A percentile compares a stretch with the other conserved stretches of the same genome.
Conservation (phyloP, 148 eudicot genomes). For the Diospyros kaki region DNA sequence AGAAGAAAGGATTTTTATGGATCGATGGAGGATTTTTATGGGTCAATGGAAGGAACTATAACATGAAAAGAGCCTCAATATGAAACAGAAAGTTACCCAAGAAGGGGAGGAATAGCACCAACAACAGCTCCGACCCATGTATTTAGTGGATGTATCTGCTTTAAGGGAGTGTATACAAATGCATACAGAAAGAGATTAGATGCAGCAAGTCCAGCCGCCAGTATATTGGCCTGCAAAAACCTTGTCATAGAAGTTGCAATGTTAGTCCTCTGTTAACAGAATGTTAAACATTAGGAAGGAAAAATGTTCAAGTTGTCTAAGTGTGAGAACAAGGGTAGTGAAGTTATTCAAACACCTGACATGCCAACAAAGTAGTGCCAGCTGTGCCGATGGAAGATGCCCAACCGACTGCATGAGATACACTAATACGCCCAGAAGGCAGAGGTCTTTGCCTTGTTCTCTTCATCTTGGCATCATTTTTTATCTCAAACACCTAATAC, state of each 20-base stretch:
- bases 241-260: constrained; percentile 52
- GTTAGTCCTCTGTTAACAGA: constrained; percentile 34
- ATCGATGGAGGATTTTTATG: no score
- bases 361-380: constrained; percentile 81
- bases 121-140: constrained; percentile 99
- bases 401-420: constrained; percentile 79
- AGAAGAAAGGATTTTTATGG: no score
- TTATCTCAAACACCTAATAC: constrained; percentile 73
- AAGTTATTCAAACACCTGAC: constrained; percentile 53
- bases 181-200: constrained; percentile 87
- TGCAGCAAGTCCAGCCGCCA: constrained; percentile 98
- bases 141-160: constrained; percentile 94
- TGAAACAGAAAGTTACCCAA: constrained; percentile 54
- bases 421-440: constrained; percentile 77
- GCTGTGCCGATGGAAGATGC: constrained; percentile 75
- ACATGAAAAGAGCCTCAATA: not conserved
- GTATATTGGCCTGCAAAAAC: constrained; percentile 85
- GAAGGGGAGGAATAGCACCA: constrained; percentile 98
- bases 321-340: not conserved
- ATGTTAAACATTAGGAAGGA: constrained; percentile 2
- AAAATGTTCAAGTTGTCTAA: not conserved
- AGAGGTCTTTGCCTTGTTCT: constrained; percentile 85
- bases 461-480: constrained; percentile 85
- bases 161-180: constrained; percentile 89
- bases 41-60: not conserved